phyloP scores from a whole-genome alignment of 331 rosid genomes.

The Malus hybrid region DNA sequence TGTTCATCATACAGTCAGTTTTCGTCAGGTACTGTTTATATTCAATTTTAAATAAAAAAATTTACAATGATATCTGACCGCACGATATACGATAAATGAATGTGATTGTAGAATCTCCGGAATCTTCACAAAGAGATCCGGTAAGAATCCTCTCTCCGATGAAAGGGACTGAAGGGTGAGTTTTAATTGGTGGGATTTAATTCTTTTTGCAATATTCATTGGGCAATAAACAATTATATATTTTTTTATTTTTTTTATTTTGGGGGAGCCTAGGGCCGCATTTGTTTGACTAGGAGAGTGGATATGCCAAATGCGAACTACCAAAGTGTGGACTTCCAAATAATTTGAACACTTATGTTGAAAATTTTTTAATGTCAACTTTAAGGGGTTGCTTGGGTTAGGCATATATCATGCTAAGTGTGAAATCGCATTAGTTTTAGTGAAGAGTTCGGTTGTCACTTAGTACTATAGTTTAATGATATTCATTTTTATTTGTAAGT shows the following conservation, averaged over 20 bases:
- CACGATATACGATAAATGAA: fast-evolving
- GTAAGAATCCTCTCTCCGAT: too few species aligned
- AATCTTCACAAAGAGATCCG: too few species aligned
- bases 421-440: background rate
- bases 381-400: background rate
- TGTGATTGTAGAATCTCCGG: fast-evolving
- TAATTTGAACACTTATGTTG: background rate
- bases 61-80: too few species aligned
- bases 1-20: too few species aligned
- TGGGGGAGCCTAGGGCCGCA: background rate
- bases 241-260: background rate
- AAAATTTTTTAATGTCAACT: background rate
- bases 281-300: background rate
- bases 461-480: too few species aligned
- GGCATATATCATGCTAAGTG: background rate
- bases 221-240: background rate
- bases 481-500: too few species aligned
- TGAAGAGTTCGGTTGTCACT: too few species aligned
- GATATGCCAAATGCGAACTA: background rate
- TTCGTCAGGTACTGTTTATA: too few species aligned
- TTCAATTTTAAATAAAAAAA: too few species aligned
- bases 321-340: background rate
- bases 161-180: too few species aligned
- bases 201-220: background rate
- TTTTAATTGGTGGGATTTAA: background rate